These are phyloP conservation scores for Russula earlei DNA, from an alignment of 768 basidiomycete species.

Conservation along the genomic window DNA sequence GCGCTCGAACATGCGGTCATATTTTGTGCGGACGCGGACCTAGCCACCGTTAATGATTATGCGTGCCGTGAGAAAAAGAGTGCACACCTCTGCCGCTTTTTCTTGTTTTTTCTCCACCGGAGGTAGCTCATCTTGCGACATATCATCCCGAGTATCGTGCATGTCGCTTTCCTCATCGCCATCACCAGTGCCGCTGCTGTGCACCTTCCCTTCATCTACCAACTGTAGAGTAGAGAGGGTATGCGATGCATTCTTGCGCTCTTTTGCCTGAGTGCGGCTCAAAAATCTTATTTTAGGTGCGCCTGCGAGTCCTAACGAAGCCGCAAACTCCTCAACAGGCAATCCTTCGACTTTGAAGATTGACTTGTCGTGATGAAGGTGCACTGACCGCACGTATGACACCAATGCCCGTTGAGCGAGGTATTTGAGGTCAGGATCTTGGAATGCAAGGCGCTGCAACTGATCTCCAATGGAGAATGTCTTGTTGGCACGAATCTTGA, in stretches of 20 bases:
- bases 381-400: conserved; percentile 86
- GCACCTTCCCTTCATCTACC: conserved; percentile 21
- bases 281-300: conserved; percentile 93
- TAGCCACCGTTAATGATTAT: not conserved
- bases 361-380: conserved; percentile 89
- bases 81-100: not conserved
- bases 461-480: conserved; percentile 77
- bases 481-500: conserved; percentile 85
- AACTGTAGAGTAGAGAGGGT: conserved; percentile 31
- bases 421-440: conserved; percentile 95
- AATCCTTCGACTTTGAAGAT: conserved; percentile 82
- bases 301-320: conserved; percentile 86
- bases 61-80: not conserved
- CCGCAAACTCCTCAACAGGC: conserved; percentile 76
- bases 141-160: not conserved
- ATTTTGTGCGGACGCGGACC: conserved; percentile 69
- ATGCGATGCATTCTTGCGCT: conserved; percentile 65
- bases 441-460: conserved; percentile 86
- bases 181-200: conserved; percentile 6
- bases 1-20: conserved; percentile 95
- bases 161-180: not conserved
- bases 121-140: not conserved
- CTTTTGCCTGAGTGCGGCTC: conserved; percentile 54
- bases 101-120: not conserved
- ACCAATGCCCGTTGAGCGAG: conserved; percentile 92